Evolutionary conservation across 192 early-diverging fungal species (phyloP).

Genomic region (Backusella morwellensis): DNA sequence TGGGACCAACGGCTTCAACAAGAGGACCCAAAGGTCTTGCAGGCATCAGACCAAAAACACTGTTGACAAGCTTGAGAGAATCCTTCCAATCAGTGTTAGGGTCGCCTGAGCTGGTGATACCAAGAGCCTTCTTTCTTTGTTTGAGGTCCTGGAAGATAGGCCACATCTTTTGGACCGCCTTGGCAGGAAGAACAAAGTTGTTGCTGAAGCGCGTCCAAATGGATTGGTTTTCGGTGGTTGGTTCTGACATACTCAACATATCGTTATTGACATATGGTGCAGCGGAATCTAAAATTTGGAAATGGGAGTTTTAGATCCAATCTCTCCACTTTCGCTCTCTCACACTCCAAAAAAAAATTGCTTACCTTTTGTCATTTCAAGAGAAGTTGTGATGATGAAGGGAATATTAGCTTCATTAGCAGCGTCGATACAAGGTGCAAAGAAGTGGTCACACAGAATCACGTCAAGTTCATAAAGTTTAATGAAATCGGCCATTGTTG

Average conservation of each 20-base stretch:
- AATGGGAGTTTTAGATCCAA: too few relatives aligned
- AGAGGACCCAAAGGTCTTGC: conserved; percentile 24
- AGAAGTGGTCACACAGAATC: conserved; percentile 22
- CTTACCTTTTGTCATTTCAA: too few relatives aligned
- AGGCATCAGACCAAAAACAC: conserved; percentile 6
- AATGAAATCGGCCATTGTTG: not conserved
- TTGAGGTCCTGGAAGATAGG: not conserved
- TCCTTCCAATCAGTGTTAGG: not conserved
- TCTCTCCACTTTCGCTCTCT: too few relatives aligned
- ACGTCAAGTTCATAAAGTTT: not conserved
- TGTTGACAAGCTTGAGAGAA: conserved; percentile 23
- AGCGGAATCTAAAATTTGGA: not conserved
- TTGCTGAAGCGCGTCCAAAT: not conserved
- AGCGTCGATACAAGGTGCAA: conserved; percentile 6
- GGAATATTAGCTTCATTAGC: conserved; percentile 4
- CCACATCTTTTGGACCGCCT: not conserved
- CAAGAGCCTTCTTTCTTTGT: not conserved
- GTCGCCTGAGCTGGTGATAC: not conserved
- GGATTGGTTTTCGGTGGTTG: not conserved
- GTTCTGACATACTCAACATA: not conserved
- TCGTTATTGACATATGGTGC: not conserved
- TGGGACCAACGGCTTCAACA: conserved; percentile 31
- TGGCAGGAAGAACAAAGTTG: not conserved
- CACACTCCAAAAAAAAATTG: too few relatives aligned
- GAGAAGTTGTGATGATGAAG: too few relatives aligned